Evolutionary conservation across 495 filamentous ascomycete genomes (phyloP).

Genomic region (Penicillium desertorum): DNA sequence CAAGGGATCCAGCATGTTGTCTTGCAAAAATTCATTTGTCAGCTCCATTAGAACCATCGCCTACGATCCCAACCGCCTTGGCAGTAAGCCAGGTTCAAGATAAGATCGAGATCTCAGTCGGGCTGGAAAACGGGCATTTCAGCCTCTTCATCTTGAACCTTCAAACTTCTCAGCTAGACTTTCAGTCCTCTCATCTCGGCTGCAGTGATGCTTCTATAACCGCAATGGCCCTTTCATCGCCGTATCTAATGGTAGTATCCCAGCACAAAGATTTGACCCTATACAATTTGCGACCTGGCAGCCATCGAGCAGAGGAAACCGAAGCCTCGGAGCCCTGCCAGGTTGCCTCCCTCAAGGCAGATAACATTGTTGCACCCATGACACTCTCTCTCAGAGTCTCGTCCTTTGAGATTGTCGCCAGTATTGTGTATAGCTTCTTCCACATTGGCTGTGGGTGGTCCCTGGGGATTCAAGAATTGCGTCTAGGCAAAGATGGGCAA

Average conservation of each 20-base stretch:
- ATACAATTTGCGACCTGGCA: slow-evolving; percentile 56
- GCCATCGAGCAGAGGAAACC: slow-evolving; percentile 8
- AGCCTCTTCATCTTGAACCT: slow-evolving; percentile 62
- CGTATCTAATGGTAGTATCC: slow-evolving; percentile 79
- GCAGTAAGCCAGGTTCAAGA: slow-evolving; percentile 50
- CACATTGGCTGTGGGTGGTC: slow-evolving; percentile 72
- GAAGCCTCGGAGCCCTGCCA: slow-evolving; percentile 50
- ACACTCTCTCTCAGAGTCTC: slow-evolving; percentile 72
- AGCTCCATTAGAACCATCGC: slow-evolving; percentile 3
- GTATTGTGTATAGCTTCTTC: slow-evolving; percentile 74
- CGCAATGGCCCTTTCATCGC: slow-evolving; percentile 69
- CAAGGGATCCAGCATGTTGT: slow-evolving; percentile 53
- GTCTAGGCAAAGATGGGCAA: slow-evolving; percentile 54
- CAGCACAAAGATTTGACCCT: slow-evolving; percentile 68
- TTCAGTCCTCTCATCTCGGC: slow-evolving; percentile 54
- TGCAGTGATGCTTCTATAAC: slow-evolving; percentile 65
- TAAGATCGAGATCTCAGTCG: slow-evolving; percentile 55
- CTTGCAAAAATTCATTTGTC: slow-evolving; percentile 30
- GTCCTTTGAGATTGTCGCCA: slow-evolving; percentile 62
- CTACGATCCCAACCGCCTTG: slow-evolving; percentile 63
- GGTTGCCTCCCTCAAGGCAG: slow-evolving; percentile 77
- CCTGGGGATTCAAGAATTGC: slow-evolving; percentile 84
- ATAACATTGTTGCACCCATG: slow-evolving; percentile 75
- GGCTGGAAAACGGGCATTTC: slow-evolving; percentile 76
- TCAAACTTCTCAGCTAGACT: slow-evolving; percentile 39